These are phyloP conservation scores for Tolypocladium sp. DNA, from an alignment of 2,329 filamentous ascomycete species.

Conservation along the genomic window DNA sequence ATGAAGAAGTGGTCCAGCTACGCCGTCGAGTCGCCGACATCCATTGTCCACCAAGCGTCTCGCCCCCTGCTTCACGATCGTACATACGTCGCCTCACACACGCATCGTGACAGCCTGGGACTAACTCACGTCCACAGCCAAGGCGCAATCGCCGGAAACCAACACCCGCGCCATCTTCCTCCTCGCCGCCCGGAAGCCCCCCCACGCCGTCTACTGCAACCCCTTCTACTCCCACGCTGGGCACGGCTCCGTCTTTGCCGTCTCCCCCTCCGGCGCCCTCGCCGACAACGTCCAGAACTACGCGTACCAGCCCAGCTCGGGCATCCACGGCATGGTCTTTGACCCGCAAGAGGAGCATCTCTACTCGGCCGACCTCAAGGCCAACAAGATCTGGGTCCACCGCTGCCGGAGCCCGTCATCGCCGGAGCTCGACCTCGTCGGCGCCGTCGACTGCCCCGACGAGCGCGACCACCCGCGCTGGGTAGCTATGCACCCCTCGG, in stretches of 20 bases:
- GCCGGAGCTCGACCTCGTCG: slow-evolving; percentile 53
- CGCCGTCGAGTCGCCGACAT: slow-evolving; percentile 62
- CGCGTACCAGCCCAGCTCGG: slow-evolving; percentile 58
- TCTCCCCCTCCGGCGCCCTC: slow-evolving; percentile 46
- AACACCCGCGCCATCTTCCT: slow-evolving; percentile 88
- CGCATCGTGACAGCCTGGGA: neutral
- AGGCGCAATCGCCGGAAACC: slow-evolving; percentile 58
- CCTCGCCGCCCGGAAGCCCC: slow-evolving; percentile 66
- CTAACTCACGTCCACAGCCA: slow-evolving; percentile 34
- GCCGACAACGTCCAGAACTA: slow-evolving; percentile 62
- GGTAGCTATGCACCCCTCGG: slow-evolving; percentile 75
- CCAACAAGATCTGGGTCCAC: slow-evolving; percentile 80
- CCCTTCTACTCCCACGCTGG: slow-evolving; percentile 84
- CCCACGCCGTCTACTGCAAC: slow-evolving; percentile 79
- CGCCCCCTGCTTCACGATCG: slow-evolving; percentile 69
- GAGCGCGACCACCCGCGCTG: slow-evolving; percentile 73
- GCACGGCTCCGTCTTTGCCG: slow-evolving; percentile 67
- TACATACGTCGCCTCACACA: slow-evolving; percentile 47
- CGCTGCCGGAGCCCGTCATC: slow-evolving; percentile 43
- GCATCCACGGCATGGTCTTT: slow-evolving; percentile 78
- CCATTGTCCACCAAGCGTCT: slow-evolving; percentile 67
- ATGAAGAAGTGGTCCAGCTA: slow-evolving; percentile 94
- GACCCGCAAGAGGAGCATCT: slow-evolving; percentile 65
- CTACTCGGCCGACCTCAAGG: slow-evolving; percentile 70
- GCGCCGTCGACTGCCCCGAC: slow-evolving; percentile 62